Conservation (phyloP, 2,329 filamentous ascomycete genomes). For the Pseudonectria foliicola region DNA sequence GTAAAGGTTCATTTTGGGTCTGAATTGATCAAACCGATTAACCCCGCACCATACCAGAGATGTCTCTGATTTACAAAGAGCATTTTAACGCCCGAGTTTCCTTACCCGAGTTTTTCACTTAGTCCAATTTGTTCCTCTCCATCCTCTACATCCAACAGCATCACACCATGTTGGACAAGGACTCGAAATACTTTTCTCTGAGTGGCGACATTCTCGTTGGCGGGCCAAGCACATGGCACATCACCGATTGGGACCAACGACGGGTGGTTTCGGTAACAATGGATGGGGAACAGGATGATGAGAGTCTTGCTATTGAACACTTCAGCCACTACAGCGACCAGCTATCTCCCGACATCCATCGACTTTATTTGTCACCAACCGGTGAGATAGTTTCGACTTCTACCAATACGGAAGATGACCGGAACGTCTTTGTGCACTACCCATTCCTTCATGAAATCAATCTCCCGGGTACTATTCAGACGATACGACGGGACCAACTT, state of each 20-base stretch:
- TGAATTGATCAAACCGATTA: too few relatives aligned
- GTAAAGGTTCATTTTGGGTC: too few relatives aligned
- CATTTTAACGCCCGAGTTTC: too few relatives aligned
- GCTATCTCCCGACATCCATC: conserved; percentile 10
- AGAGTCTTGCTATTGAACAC: conserved; percentile 17
- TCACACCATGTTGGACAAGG: conserved; percentile 6
- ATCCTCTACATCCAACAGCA: too few relatives aligned
- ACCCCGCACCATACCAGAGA: too few relatives aligned
- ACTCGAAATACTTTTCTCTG: conserved; percentile 6
- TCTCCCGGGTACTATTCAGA: conserved; percentile 12
- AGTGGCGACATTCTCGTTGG: conserved; percentile 7
- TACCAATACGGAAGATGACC: conserved; percentile 19
- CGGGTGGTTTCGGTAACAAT: conserved; percentile 22
- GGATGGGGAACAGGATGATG: conserved; percentile 21
- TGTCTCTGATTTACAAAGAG: too few relatives aligned
- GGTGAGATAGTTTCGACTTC: conserved; percentile 17
- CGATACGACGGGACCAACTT: conserved; percentile 15
- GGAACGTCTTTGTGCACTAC: conserved; percentile 20
- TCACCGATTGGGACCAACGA: conserved; percentile 22
- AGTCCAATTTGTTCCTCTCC: too few relatives aligned
- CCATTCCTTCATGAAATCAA: conserved; percentile 14
- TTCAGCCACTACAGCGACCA: conserved; percentile 11
- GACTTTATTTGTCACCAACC: conserved; percentile 15
- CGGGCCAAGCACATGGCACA: conserved; percentile 22
- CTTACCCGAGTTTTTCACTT: too few relatives aligned